Percentiles rank a stretch among this genome's conserved stretches.
Evolutionary conservation across 441 rosid genomes (phyloP).

Genomic region (Erysimum cheiri): DNA sequence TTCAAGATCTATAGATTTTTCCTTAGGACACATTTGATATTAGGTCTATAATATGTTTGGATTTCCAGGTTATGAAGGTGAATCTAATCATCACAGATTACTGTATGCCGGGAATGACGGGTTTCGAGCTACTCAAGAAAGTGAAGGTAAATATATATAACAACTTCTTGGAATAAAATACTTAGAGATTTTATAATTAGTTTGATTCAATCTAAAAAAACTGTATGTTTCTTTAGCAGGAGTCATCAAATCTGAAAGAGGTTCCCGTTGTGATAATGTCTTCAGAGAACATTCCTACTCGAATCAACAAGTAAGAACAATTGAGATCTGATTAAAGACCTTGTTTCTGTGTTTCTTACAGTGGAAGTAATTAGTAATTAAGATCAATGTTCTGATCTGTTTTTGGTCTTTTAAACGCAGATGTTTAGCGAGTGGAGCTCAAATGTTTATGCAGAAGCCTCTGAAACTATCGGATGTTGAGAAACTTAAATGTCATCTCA

Average conservation of each 20-base stretch:
- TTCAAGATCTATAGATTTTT: slow-evolving; percentile 8
- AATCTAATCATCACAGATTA: slow-evolving; percentile 86
- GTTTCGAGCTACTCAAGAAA: slow-evolving; percentile 86
- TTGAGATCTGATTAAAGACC: not conserved
- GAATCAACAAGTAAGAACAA: slow-evolving; percentile 65
- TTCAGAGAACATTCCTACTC: slow-evolving; percentile 79
- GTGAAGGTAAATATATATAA: slow-evolving; percentile 60
- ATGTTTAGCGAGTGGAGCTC: slow-evolving; percentile 92
- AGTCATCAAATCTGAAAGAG: slow-evolving; percentile 74
- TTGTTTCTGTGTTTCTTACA: not conserved
- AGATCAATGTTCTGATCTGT: slow-evolving; percentile 2
- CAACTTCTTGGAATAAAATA: not conserved
- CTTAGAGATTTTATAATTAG: not conserved
- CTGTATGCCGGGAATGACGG: slow-evolving; percentile 98
- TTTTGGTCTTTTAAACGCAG: slow-evolving; percentile 45
- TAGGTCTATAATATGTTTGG: not conserved
- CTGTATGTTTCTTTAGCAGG: slow-evolving; percentile 51
- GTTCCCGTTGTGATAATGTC: slow-evolving; percentile 88
- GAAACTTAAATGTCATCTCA: slow-evolving; percentile 59
- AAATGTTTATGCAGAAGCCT: slow-evolving; percentile 93
- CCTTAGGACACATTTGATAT: not conserved
- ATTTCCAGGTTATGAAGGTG: slow-evolving; percentile 60
- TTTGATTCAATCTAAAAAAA: not conserved
- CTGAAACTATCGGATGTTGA: slow-evolving; percentile 78
- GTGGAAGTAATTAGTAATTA: not conserved